Percentiles rank a stretch among this genome's conserved stretches.
Conservation (phyloP, 805 yeast genomes). For the Pichia nakasei region DNA sequence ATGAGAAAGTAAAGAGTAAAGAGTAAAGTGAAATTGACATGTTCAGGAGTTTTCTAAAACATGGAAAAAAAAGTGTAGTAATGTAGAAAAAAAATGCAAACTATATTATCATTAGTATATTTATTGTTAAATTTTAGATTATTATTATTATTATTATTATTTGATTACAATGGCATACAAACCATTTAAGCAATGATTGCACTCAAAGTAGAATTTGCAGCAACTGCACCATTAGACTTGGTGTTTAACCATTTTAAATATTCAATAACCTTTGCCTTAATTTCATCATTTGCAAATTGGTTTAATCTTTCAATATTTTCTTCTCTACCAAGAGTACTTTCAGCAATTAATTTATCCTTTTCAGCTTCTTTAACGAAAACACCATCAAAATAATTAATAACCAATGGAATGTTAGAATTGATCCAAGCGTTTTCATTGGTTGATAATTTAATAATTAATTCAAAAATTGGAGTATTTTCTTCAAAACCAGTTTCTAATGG, state of each 20-base stretch:
- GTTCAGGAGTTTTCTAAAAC: background rate
- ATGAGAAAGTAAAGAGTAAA: background rate
- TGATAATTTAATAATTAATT: conserved; percentile 55
- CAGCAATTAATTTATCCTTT: conserved; percentile 56
- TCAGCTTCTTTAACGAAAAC: conserved; percentile 73
- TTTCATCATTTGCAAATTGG: conserved; percentile 68
- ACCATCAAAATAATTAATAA: conserved; percentile 58
- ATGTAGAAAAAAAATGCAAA: background rate
- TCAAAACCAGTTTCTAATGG: conserved; percentile 86
- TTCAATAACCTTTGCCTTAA: conserved; percentile 54
- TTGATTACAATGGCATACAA: too few relatives aligned
- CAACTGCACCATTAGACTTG: conserved; percentile 54
- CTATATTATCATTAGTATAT: too few relatives aligned
- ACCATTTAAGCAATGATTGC: conserved; percentile 29
- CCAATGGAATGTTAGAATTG: conserved; percentile 45
- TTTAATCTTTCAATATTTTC: conserved; percentile 67
- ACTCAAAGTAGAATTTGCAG: conserved; percentile 40
- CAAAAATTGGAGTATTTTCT: conserved; percentile 87
- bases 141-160: background rate
- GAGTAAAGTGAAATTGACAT: background rate
- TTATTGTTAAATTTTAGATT: too few relatives aligned
- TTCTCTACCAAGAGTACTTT: conserved; percentile 80
- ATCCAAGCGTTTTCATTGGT: conserved; percentile 50
- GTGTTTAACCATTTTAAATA: conserved; percentile 66
- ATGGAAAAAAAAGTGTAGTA: background rate